phyloP scores from a whole-genome alignment of 1,139 yeast species.

The Lizanozyma gosingica region DNA sequence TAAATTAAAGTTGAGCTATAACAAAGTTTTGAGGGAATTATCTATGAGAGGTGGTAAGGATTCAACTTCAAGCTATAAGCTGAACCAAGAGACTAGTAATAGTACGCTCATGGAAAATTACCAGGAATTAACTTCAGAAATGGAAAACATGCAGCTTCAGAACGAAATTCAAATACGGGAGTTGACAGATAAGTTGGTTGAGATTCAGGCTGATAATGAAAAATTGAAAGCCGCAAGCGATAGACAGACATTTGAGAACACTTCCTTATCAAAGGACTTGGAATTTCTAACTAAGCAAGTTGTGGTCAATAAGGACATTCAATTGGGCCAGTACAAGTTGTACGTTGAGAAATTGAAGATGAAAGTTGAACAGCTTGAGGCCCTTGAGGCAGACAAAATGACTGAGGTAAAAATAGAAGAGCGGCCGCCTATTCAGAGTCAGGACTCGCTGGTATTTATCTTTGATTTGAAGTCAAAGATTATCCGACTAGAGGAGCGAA shows the following conservation, averaged over 20 bases:
- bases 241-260: background rate
- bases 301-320: background rate
- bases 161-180: background rate
- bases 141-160: background rate
- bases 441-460: background rate
- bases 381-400: background rate
- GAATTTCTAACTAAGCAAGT: background rate
- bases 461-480: background rate
- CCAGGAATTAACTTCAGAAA: background rate
- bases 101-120: too few relatives aligned
- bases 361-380: background rate
- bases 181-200: background rate
- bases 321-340: background rate
- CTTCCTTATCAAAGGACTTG: background rate
- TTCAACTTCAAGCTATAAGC: background rate
- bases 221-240: background rate
- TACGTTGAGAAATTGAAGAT: background rate
- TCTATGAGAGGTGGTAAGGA: background rate
- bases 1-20: constrained; percentile 21
- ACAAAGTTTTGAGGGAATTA: constrained; percentile 16
- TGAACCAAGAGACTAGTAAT: too few relatives aligned
- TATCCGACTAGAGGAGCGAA: background rate
- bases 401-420: background rate
- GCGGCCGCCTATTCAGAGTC: background rate
- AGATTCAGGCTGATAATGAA: background rate